phyloP scores from a whole-genome alignment of 441 rosid species.

The Adansonia grandidieri region DNA sequence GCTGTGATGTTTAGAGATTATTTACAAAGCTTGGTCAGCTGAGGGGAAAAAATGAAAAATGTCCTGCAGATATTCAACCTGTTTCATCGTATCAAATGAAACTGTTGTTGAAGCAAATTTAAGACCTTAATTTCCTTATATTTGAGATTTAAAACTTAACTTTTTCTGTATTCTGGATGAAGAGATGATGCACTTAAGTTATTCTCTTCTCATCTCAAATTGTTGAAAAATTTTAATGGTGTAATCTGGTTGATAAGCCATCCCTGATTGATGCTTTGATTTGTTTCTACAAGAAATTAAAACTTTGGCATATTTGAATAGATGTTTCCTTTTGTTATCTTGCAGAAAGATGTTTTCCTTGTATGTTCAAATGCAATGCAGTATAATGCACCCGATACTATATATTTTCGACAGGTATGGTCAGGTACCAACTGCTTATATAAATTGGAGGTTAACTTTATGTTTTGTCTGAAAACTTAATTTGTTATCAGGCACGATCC shows the following conservation, averaged over 20 bases:
- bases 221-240: neutral
- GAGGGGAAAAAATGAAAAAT: neutral
- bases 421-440: conserved; percentile 24
- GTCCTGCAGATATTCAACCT: neutral
- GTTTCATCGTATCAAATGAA: neutral
- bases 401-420: conserved; percentile 65
- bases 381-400: conserved; percentile 67
- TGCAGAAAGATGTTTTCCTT: conserved; percentile 65
- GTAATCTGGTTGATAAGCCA: neutral
- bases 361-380: conserved; percentile 69
- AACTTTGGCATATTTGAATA: conserved; percentile 14
- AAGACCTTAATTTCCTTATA: neutral
- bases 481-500: conserved; percentile 50
- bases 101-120: neutral
- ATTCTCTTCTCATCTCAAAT: neutral
- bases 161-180: neutral
- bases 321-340: conserved; percentile 26
- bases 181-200: neutral
- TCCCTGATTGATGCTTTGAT: neutral
- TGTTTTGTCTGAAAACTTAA: conserved; percentile 24
- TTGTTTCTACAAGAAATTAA: conserved; percentile 3
- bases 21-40: neutral
- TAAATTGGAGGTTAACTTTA: neutral
- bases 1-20: neutral
- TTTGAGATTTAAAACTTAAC: neutral